Evolutionary conservation across 208 protist species (phyloP).

Genomic region (Trypanosoma cruzi): DNA sequence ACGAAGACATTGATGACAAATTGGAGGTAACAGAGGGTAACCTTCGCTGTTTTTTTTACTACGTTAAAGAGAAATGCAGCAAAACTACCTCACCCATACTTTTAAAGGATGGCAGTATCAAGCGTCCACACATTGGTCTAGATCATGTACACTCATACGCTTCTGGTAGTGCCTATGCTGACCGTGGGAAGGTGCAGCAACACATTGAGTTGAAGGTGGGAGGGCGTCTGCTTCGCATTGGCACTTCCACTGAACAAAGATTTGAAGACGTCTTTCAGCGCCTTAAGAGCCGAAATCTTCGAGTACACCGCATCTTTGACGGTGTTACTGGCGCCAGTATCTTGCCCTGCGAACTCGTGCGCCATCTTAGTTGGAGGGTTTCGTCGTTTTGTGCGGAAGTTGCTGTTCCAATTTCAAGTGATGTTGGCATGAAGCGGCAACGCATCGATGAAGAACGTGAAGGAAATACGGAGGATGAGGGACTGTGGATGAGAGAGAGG

Average conservation of each 20-base stretch:
- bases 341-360: slow-evolving; percentile 52
- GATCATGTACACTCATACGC: slow-evolving; percentile 24
- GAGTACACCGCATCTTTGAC: slow-evolving; percentile 41
- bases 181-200: not conserved
- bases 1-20: slow-evolving; percentile 17
- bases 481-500: not conserved
- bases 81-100: not conserved
- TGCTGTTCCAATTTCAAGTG: not conserved
- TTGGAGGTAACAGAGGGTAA: slow-evolving; percentile 16
- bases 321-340: slow-evolving; percentile 48
- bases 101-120: slow-evolving; percentile 2
- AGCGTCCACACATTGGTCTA: slow-evolving; percentile 12
- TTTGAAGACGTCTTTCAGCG: slow-evolving; percentile 33
- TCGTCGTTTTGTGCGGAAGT: slow-evolving; percentile 21
- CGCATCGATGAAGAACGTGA: slow-evolving; percentile 2
- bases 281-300: slow-evolving; percentile 24
- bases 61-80: not conserved
- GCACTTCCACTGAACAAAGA: slow-evolving; percentile 15
- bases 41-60: slow-evolving; percentile 23
- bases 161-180: slow-evolving; percentile 4
- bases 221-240: slow-evolving; percentile 24
- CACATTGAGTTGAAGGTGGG: slow-evolving; percentile 32
- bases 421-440: slow-evolving; percentile 1
- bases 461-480: not conserved
- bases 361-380: slow-evolving; percentile 27